phyloP scores from a whole-genome alignment of 169 alveolate genomes.

The Theileria sp. region DNA sequence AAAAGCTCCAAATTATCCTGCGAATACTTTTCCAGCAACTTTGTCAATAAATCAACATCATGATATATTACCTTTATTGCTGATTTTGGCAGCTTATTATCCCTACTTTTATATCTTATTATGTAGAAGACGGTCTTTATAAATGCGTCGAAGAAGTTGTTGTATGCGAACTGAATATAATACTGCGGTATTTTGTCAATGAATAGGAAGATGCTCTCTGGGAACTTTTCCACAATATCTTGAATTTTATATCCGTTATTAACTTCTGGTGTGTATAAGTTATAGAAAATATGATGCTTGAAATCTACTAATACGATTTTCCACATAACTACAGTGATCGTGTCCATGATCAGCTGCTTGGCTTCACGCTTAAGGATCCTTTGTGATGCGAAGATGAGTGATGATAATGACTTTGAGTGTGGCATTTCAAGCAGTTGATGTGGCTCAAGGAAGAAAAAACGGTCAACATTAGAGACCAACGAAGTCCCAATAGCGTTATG shows the following conservation, averaged over 20 bases:
- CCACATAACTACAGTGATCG: constrained; percentile 11
- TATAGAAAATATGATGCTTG: constrained; percentile 2
- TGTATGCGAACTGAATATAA: constrained; percentile 13
- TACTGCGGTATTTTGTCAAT: constrained; percentile 7
- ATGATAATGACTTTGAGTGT: constrained; percentile 12
- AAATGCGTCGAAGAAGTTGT: constrained; percentile 5
- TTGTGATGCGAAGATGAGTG: constrained; percentile 22
- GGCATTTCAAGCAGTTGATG: constrained; percentile 14
- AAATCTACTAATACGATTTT: constrained; percentile 19
- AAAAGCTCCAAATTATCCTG: constrained; percentile 18
- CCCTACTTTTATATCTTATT: constrained; percentile 1
- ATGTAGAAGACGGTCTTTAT: constrained; percentile 4
- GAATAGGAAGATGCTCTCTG: constrained; percentile 7
- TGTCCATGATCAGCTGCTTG: constrained; percentile 16
- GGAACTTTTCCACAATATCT: constrained; percentile 19
- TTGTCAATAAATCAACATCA: not conserved
- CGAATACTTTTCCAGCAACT: not conserved
- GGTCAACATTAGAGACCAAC: constrained; percentile 5
- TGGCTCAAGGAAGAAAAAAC: constrained; percentile 13
- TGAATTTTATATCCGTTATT: not conserved
- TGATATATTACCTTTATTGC: not conserved
- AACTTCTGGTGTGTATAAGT: constrained; percentile 7
- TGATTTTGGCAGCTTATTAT: not conserved
- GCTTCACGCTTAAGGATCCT: constrained; percentile 19
- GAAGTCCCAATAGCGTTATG: constrained; percentile 15